Percentiles rank a stretch among this genome's conserved stretches.
These are phyloP conservation scores for Microdochium paspali DNA, from an alignment of 2,329 filamentous ascomycete genomes.

Conservation along the genomic window DNA sequence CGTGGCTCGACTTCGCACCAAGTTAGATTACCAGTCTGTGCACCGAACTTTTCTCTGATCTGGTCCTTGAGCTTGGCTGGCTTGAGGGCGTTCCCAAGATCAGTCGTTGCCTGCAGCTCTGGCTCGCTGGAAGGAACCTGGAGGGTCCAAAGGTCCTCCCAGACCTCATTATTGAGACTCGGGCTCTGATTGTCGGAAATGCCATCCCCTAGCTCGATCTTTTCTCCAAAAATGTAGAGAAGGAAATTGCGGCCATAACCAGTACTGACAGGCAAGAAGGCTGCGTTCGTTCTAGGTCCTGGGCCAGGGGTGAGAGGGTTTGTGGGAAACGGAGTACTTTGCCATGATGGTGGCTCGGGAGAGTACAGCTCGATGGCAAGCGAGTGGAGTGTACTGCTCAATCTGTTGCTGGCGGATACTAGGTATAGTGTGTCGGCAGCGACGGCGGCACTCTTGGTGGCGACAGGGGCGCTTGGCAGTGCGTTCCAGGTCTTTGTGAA, in stretches of 20 bases:
- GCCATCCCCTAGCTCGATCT: neutral
- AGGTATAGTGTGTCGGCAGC: slow-evolving; percentile 34
- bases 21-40: slow-evolving; percentile 33
- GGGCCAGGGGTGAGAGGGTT: slow-evolving; percentile 30
- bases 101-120: slow-evolving; percentile 9
- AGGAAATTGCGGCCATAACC: slow-evolving; percentile 43
- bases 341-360: slow-evolving; percentile 25
- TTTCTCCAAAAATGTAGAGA: slow-evolving; percentile 36
- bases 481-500: slow-evolving; percentile 36
- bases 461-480: slow-evolving; percentile 31
- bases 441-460: slow-evolving; percentile 30
- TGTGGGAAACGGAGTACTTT: slow-evolving; percentile 22
- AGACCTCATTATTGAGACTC: slow-evolving; percentile 12
- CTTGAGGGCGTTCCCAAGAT: slow-evolving; percentile 24
- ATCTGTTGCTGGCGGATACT: slow-evolving; percentile 25
- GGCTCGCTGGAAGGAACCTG: slow-evolving; percentile 32
- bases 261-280: slow-evolving; percentile 34
- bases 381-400: slow-evolving; percentile 23
- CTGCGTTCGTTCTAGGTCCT: slow-evolving; percentile 28
- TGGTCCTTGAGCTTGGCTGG: slow-evolving; percentile 40
- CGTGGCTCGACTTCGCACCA: slow-evolving; percentile 41
- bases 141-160: slow-evolving; percentile 40
- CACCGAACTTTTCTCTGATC: slow-evolving; percentile 29
- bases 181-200: neutral
- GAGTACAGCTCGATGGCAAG: slow-evolving; percentile 21